These are phyloP conservation scores for Phaeotremella fagi DNA, from an alignment of 768 basidiomycete species.

Conservation along the genomic window DNA sequence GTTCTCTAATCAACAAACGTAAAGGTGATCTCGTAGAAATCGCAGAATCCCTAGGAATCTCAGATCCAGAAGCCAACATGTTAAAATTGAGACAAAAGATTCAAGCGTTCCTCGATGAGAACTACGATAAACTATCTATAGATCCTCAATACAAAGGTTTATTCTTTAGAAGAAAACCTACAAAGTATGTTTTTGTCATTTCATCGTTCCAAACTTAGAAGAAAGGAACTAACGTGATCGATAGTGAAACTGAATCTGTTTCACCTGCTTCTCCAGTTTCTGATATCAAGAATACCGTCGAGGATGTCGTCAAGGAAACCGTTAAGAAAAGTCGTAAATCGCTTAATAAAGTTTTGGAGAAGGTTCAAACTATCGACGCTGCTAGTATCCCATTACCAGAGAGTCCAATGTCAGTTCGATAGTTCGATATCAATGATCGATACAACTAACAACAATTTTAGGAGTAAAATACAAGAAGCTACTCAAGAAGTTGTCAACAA, in stretches of 20 bases:
- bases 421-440: conserved; percentile 14
- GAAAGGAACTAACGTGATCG: not conserved
- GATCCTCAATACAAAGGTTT: conserved; percentile 37
- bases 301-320: not conserved
- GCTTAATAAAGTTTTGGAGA: conserved; percentile 32
- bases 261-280: conserved; percentile 6
- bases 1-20: conserved; percentile 28
- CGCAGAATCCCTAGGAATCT: conserved; percentile 27
- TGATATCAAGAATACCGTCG: conserved; percentile 9
- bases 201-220: too few relatives aligned
- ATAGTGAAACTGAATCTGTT: conserved; percentile 6
- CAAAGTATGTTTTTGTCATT: not conserved
- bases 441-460: not conserved
- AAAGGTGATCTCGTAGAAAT: conserved; percentile 37
- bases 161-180: conserved; percentile 18
- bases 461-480: not conserved
- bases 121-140: conserved; percentile 20
- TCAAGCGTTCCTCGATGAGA: conserved; percentile 28
- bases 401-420: conserved; percentile 26
- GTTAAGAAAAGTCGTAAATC: conserved; percentile 24
- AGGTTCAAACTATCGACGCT: conserved; percentile 27
- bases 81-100: conserved; percentile 32
- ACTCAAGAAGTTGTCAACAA: conserved; percentile 8
- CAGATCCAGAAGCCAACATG: conserved; percentile 17
- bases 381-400: conserved; percentile 38